Conservation (phyloP, 2,329 filamentous ascomycete species). For the Cladobotryum protrusum region DNA sequence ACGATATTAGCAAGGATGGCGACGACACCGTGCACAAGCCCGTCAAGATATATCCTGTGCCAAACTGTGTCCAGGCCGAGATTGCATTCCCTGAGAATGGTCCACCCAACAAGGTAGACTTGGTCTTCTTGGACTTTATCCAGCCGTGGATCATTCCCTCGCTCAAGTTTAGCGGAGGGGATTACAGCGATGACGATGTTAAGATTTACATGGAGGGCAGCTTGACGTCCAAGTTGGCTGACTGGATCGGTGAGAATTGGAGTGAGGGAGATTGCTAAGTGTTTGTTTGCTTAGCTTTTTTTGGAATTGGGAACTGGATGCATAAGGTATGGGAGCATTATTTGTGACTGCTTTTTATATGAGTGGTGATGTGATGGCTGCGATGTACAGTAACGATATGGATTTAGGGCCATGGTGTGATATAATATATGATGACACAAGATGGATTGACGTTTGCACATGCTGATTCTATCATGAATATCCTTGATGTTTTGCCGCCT, state of each 20-base stretch:
- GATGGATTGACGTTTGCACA: too few species aligned
- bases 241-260: constrained; percentile 58
- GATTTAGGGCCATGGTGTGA: too few species aligned
- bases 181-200: constrained; percentile 44
- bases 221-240: constrained; percentile 49
- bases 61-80: constrained; percentile 74
- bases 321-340: too few species aligned
- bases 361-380: too few species aligned
- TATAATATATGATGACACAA: too few species aligned
- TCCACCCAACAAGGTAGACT: constrained; percentile 68
- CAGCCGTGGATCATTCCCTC: constrained; percentile 74
- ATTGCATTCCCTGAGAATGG: constrained; percentile 53
- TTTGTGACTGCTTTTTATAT: too few species aligned
- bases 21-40: constrained; percentile 81
- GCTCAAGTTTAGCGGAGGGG: constrained; percentile 53
- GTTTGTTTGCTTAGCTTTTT: not conserved
- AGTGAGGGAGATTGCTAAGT: constrained; percentile 35
- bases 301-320: too few species aligned
- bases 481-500: too few species aligned
- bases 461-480: too few species aligned
- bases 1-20: constrained; percentile 76
- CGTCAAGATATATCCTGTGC: constrained; percentile 69
- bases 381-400: too few species aligned
- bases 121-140: constrained; percentile 90
- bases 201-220: constrained; percentile 46